These are phyloP conservation scores for Leptomonas seymouri DNA, from an alignment of 208 protist genomes.

Conservation along the genomic window DNA sequence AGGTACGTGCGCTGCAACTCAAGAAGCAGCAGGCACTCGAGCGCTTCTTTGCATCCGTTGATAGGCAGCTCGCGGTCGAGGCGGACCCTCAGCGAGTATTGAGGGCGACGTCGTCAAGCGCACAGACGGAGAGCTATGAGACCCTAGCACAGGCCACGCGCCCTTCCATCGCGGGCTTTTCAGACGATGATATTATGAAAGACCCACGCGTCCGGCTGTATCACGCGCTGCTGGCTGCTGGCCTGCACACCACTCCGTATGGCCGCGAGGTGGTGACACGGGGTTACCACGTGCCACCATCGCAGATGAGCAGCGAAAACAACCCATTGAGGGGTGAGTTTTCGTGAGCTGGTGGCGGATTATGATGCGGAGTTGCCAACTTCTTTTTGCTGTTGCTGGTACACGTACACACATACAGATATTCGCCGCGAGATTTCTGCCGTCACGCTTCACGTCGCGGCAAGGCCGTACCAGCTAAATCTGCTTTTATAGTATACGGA, in stretches of 20 bases:
- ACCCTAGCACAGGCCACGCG: constrained; percentile 45
- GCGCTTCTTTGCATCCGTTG: constrained; percentile 72
- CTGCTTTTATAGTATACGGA: too few species aligned
- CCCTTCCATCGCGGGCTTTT: constrained; percentile 53
- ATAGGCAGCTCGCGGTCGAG: constrained; percentile 65
- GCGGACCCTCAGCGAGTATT: constrained; percentile 61
- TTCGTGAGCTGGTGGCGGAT: constrained; percentile 5
- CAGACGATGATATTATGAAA: constrained; percentile 75
- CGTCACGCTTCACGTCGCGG: too few species aligned
- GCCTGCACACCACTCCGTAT: constrained; percentile 78
- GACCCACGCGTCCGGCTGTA: constrained; percentile 85
- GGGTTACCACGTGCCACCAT: constrained; percentile 63
- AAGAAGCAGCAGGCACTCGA: constrained; percentile 63
- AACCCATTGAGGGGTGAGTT: constrained; percentile 62
- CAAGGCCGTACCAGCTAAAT: too few species aligned
- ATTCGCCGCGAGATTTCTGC: too few species aligned
- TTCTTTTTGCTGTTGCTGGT: constrained; percentile 8
- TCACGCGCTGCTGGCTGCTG: constrained; percentile 72
- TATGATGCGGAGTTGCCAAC: not conserved
- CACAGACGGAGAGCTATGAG: constrained; percentile 43
- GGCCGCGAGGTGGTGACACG: constrained; percentile 68
- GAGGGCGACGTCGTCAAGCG: constrained; percentile 62
- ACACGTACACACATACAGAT: not conserved
- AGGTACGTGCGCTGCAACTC: constrained; percentile 42
- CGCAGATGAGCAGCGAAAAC: constrained; percentile 70